phyloP scores from a whole-genome alignment of 2,329 filamentous ascomycete genomes.

The Aureobasidium leucospermi region DNA sequence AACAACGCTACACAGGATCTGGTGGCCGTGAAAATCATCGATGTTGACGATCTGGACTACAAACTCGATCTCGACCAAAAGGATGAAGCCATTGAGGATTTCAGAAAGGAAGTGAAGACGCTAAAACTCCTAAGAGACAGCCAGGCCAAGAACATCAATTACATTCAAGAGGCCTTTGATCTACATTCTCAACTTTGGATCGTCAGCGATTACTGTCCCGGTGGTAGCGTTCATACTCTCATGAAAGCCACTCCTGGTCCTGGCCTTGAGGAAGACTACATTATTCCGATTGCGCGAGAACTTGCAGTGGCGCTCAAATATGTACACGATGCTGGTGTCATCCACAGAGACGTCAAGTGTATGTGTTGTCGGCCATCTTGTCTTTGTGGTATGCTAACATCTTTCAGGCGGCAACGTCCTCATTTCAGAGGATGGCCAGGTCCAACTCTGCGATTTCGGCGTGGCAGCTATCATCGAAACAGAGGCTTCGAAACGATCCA shows the following conservation, averaged over 20 bases:
- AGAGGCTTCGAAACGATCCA: slow-evolving; percentile 68
- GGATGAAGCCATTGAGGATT: slow-evolving; percentile 51
- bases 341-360: slow-evolving; percentile 59
- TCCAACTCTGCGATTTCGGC: slow-evolving; percentile 80
- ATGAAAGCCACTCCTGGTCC: slow-evolving; percentile 40
- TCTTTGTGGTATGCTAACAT: background rate
- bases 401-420: slow-evolving; percentile 60
- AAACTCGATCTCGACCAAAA: slow-evolving; percentile 55
- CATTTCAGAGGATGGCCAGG: slow-evolving; percentile 65
- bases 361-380: background rate
- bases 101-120: slow-evolving; percentile 57
- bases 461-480: slow-evolving; percentile 72
- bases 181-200: slow-evolving; percentile 80
- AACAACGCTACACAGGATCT: slow-evolving; percentile 40
- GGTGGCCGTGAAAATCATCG: slow-evolving; percentile 75
- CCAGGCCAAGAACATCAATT: slow-evolving; percentile 71
- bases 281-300: slow-evolving; percentile 57
- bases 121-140: slow-evolving; percentile 66
- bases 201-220: slow-evolving; percentile 78
- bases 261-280: slow-evolving; percentile 52
- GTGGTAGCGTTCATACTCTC: slow-evolving; percentile 66
- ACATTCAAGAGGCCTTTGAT: slow-evolving; percentile 70
- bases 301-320: slow-evolving; percentile 54
- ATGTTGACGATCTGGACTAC: slow-evolving; percentile 70
- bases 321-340: slow-evolving; percentile 58